These are phyloP conservation scores for Fusarium verrucosum DNA, from an alignment of 2,329 filamentous ascomycete genomes.

Conservation along the genomic window DNA sequence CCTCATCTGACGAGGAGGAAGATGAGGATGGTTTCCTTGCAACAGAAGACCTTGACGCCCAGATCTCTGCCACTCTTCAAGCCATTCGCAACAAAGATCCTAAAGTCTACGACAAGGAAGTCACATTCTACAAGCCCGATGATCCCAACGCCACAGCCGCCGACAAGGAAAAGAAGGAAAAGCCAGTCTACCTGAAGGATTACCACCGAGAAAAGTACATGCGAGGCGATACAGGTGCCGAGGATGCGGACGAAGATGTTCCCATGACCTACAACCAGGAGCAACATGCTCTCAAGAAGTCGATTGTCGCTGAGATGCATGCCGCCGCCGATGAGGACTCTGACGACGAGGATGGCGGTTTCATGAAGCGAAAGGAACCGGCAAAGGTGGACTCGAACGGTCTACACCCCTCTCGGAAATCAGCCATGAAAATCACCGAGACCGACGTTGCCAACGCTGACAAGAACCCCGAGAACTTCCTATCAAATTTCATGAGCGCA, in stretches of 20 bases:
- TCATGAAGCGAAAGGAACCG: slow-evolving; percentile 75
- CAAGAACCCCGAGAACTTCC: slow-evolving; percentile 87
- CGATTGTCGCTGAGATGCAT: slow-evolving; percentile 83
- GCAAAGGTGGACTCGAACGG: slow-evolving; percentile 54
- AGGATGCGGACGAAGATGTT: slow-evolving; percentile 64
- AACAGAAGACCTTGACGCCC: slow-evolving; percentile 83
- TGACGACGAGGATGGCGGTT: slow-evolving; percentile 69
- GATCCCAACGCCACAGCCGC: slow-evolving; percentile 50
- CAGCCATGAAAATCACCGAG: slow-evolving; percentile 60
- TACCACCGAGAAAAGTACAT: slow-evolving; percentile 94
- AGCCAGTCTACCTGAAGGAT: slow-evolving; percentile 85
- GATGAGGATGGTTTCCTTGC: slow-evolving; percentile 90
- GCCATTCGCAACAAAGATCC: slow-evolving; percentile 93
- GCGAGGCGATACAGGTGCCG: slow-evolving; percentile 70
- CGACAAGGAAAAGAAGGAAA: slow-evolving; percentile 71
- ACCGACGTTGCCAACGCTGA: slow-evolving; percentile 79
- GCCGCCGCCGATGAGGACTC: slow-evolving; percentile 65
- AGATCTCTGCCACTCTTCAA: slow-evolving; percentile 86
- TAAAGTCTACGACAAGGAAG: slow-evolving; percentile 82
- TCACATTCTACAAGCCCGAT: slow-evolving; percentile 79
- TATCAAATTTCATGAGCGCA: slow-evolving; percentile 95
- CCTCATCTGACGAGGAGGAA: slow-evolving; percentile 81
- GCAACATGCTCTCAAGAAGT: slow-evolving; percentile 82
- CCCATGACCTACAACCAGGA: slow-evolving; percentile 85
- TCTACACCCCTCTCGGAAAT: slow-evolving; percentile 65